Conservation (phyloP, 1,284 basidiomycete species). For the Coniferiporia sulphurascens region DNA sequence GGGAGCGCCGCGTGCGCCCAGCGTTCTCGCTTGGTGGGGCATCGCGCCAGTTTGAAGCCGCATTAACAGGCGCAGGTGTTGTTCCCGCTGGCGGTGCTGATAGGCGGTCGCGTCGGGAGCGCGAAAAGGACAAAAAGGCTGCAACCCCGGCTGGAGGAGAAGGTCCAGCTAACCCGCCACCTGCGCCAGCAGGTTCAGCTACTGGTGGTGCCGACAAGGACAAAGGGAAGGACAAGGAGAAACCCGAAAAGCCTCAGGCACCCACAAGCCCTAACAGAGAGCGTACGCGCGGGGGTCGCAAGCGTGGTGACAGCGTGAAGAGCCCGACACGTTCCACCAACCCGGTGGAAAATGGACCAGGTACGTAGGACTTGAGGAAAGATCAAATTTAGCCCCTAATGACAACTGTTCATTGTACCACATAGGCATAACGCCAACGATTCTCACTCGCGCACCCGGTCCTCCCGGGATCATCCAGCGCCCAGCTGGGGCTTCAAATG, state of each 20-base stretch:
- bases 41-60: slow-evolving; percentile 58
- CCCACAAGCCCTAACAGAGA: slow-evolving; percentile 1
- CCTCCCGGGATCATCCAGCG: not conserved
- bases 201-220: no score
- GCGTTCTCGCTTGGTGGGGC: slow-evolving; percentile 39
- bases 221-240: not conserved
- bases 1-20: slow-evolving; percentile 44
- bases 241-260: not conserved
- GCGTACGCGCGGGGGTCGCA: slow-evolving; percentile 10
- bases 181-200: no score
- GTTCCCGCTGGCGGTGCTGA: slow-evolving; percentile 26
- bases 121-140: slow-evolving; percentile 23
- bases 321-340: not conserved
- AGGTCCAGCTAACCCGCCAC: not conserved
- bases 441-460: not conserved
- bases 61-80: slow-evolving; percentile 52
- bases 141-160: not conserved
- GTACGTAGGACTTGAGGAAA: no score
- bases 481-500: not conserved
- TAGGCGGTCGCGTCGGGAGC: slow-evolving; percentile 30
- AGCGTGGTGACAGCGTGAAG: slow-evolving; percentile 12
- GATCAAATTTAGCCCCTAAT: no score
- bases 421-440: not conserved
- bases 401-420: not conserved
- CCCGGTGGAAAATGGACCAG: not conserved